Evolutionary conservation across 2,329 filamentous ascomycete species (phyloP).

Genomic region (Ceratocystis albifundus): DNA sequence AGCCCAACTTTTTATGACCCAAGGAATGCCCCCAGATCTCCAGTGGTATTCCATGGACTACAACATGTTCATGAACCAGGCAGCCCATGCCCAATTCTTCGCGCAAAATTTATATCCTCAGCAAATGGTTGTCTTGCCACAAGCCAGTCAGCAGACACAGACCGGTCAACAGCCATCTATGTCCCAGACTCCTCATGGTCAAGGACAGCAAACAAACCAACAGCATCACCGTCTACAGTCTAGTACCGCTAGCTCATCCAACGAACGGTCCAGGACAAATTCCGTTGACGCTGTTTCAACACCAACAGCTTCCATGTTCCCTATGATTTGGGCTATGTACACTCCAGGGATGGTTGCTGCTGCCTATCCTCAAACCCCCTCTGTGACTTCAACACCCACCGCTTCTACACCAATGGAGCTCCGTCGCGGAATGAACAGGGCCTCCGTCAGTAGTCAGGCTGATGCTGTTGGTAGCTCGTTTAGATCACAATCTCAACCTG

Average conservation of each 20-base stretch:
- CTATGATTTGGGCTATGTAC: constrained; percentile 4
- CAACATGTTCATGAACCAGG: constrained; percentile 8
- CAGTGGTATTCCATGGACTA: constrained; percentile 11
- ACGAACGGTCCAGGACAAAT: constrained; percentile 47
- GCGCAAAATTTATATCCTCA: constrained; percentile 4
- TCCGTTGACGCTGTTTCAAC: constrained; percentile 52
- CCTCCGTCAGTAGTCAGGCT: constrained; percentile 29
- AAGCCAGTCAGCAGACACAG: not conserved
- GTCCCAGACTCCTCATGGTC: not conserved
- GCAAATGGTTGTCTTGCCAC: constrained; percentile 6
- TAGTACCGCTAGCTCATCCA: not conserved
- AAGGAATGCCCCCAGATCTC: constrained; percentile 1
- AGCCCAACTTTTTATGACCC: constrained; percentile 25
- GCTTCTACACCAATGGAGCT: constrained; percentile 34
- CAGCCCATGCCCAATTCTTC: constrained; percentile 3
- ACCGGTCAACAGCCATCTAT: constrained; percentile 5
- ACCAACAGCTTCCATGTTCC: constrained; percentile 43
- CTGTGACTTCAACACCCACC: constrained; percentile 5
- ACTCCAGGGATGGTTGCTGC: not conserved
- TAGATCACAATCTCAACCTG: constrained; percentile 56
- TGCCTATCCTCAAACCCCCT: constrained; percentile 10
- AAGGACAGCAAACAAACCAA: constrained; percentile 1
- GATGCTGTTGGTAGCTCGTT: constrained; percentile 39
- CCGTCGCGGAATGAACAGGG: constrained; percentile 46
- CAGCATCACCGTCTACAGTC: constrained; percentile 18